phyloP scores from a whole-genome alignment of 2,329 filamentous ascomycete species.

The Pestalotiopsis sp. region DNA sequence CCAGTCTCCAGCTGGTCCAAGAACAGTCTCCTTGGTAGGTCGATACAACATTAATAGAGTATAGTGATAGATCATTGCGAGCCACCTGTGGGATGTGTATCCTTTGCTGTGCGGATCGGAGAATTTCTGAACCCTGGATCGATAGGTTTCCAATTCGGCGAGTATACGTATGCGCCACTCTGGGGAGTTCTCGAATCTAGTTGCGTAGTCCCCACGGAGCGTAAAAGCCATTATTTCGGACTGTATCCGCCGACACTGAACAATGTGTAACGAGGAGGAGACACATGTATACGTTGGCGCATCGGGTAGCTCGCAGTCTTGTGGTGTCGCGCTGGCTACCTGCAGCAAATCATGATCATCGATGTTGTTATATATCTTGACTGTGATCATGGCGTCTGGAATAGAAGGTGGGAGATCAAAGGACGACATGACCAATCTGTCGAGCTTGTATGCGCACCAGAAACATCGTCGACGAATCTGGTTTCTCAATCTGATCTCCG shows the following conservation, averaged over 20 bases:
- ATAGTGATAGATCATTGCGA: constrained; percentile 15
- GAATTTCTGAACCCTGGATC: constrained; percentile 12
- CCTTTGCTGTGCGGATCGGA: constrained; percentile 10
- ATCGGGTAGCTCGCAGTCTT: constrained; percentile 6
- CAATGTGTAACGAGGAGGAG: constrained; percentile 13
- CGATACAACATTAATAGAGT: constrained; percentile 13
- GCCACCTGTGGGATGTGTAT: constrained; percentile 12
- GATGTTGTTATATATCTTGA: constrained; percentile 14
- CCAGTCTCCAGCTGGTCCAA: constrained; percentile 16
- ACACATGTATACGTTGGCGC: constrained; percentile 6
- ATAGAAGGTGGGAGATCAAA: constrained; percentile 14
- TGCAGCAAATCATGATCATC: constrained; percentile 8
- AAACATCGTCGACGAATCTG: constrained; percentile 14
- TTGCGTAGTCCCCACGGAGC: constrained; percentile 11
- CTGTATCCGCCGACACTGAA: constrained; percentile 14
- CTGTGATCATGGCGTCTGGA: constrained; percentile 11
- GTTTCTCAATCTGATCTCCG: neutral
- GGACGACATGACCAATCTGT: constrained; percentile 7
- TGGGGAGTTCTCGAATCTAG: constrained; percentile 1
- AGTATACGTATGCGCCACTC: constrained; percentile 15
- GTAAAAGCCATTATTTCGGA: constrained; percentile 13
- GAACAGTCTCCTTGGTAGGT: constrained; percentile 13
- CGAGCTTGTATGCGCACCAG: constrained; percentile 15
- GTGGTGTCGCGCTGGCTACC: neutral
- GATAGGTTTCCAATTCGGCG: constrained; percentile 12